Base-by-base conservation (phyloP, 441 rosid species). In the Erodium texanum region DNA sequence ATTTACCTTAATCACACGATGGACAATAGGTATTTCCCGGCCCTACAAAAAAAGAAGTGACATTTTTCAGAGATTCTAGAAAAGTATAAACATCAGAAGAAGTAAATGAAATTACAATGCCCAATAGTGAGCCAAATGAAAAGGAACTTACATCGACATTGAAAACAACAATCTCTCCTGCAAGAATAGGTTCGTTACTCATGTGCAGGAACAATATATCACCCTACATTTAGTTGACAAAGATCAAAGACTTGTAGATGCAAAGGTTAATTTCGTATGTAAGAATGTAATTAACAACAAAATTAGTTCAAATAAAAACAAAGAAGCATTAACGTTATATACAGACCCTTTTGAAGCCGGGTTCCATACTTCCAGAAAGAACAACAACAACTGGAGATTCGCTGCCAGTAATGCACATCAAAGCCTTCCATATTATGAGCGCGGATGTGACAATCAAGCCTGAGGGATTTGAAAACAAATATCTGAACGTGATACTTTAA, bases 371-470 rank as follows among this genome's bases (percentile, higher is more conserved):
- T 68, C 69, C 92, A 14, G 97, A 80, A 59, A 93, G 92, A 68
- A 89, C 89, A 74, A 89, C 96, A 29, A 91, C 99, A 0, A 88
- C 84, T n/a, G 97, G 95, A 0, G 96, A 91, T 80, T 89, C 92
- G 64, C 84, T 83, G 5, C 97, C 95, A 3, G 95, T 85, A 14
- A 89, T 65, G 72, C 84, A 86, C 82, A 89, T 83, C 84, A 93
- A 74, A 3, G 78, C 84, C 77, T 89, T 91, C 97, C 99, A 91
- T 73, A 91, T 75, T 18, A 91, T 86, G 74, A 93, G 73, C 2
- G 90, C 95, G 34, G 92, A 84, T 5, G 92, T 76, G 32, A 85
- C 84, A 58, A 90, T 82, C 89, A 87, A 73, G 66, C 92, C 96
- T 87, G 72, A 68, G 24, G n/a, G 70, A 16, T 43, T 27, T 15